These are phyloP conservation scores for Nigrograna mackinnonii DNA, from an alignment of 2,329 filamentous ascomycete genomes.

Conservation along the genomic window DNA sequence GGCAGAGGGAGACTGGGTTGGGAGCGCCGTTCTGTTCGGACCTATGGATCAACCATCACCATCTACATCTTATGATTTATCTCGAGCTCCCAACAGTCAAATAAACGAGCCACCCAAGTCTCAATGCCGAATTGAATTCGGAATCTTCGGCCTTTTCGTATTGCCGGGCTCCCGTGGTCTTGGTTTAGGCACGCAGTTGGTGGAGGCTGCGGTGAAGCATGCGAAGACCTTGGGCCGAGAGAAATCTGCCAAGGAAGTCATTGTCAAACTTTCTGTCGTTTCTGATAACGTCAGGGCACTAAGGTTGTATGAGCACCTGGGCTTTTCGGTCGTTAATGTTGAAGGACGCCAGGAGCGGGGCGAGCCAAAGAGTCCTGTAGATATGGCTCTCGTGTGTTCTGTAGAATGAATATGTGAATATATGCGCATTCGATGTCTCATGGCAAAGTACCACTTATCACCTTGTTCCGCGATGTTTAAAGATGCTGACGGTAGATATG, in stretches of 20 bases:
- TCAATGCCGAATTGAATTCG: conserved; percentile 11
- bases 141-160: conserved; percentile 34
- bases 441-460: no score
- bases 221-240: conserved; percentile 8
- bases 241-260: conserved; percentile 1
- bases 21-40: conserved; percentile 12
- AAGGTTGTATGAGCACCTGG: conserved; percentile 25
- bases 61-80: background rate
- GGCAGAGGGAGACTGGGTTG: conserved; percentile 12
- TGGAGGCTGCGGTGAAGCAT: conserved; percentile 23
- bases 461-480: no score
- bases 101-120: background rate
- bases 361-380: no score
- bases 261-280: conserved; percentile 23
- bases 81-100: no score
- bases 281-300: conserved; percentile 25
- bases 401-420: no score
- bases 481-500: no score
- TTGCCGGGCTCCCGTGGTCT: conserved; percentile 18
- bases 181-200: conserved; percentile 30
- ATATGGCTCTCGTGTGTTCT: no score
- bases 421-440: no score
- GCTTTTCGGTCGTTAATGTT: conserved; percentile 24
- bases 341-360: no score
- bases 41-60: conserved; percentile 1